phyloP scores from a whole-genome alignment of 2,329 filamentous ascomycete genomes.

The Trichoderma brevicompactum region DNA sequence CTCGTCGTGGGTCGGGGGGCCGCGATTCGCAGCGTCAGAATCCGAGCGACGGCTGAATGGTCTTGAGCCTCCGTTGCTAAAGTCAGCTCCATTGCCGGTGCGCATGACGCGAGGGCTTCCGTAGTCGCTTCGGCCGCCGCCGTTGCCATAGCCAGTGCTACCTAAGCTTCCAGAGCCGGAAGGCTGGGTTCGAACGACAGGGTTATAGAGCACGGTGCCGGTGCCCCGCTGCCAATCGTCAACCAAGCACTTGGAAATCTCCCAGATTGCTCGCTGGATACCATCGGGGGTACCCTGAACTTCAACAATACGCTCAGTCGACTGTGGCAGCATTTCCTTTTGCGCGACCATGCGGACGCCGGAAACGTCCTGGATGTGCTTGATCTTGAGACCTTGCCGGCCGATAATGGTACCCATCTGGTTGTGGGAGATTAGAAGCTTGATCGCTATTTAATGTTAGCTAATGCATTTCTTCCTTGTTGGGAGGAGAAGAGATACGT shows the following conservation, averaged over 20 bases:
- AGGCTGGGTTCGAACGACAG: constrained; percentile 82
- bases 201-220: constrained; percentile 97
- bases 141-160: constrained; percentile 40
- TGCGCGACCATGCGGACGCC: constrained; percentile 99
- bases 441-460: constrained; percentile 69
- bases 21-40: constrained; percentile 77
- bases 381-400: constrained; percentile 95
- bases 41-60: constrained; percentile 79
- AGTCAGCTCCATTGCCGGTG: constrained; percentile 96
- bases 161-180: constrained; percentile 53
- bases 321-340: constrained; percentile 99
- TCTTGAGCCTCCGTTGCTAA: constrained; percentile 75
- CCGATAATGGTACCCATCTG: constrained; percentile 99
- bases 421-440: constrained; percentile 97
- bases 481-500: constrained; percentile 38
- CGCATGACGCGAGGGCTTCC: constrained; percentile 78
- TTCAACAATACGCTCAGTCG: constrained; percentile 96
- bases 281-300: constrained; percentile 93
- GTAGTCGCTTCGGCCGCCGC: constrained; percentile 55
- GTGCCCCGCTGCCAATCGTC: constrained; percentile 98
- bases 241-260: constrained; percentile 97
- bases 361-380: constrained; percentile 96
- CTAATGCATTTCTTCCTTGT: neutral
- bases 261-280: constrained; percentile 95
- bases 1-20: constrained; percentile 87